phyloP scores from a whole-genome alignment of 345 rosid species.

The Syzygium aromaticum region DNA sequence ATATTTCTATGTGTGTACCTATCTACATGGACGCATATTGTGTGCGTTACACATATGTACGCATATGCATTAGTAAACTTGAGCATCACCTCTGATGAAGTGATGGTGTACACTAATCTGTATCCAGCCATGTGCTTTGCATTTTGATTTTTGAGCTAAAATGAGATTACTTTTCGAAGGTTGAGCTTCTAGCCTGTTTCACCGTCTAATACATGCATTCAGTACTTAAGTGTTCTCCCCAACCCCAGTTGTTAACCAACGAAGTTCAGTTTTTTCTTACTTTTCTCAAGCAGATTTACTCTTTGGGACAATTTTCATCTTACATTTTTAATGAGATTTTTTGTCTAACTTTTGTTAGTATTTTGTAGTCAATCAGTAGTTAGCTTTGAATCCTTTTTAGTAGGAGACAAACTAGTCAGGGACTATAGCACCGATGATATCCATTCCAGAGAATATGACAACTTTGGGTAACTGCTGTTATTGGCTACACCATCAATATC shows the following conservation, averaged over 20 bases:
- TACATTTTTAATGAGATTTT: neutral
- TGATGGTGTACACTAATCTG: neutral
- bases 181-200: neutral
- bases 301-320: neutral
- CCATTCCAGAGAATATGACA: neutral
- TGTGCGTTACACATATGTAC: neutral
- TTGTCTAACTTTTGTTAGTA: neutral
- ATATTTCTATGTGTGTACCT: neutral
- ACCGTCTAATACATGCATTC: neutral
- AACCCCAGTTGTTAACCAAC: neutral
- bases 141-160: neutral
- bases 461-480: neutral
- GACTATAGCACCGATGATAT: neutral
- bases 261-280: neutral
- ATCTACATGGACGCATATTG: neutral
- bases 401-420: neutral
- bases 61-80: neutral
- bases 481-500: neutral
- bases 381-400: neutral
- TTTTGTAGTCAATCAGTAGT: neutral
- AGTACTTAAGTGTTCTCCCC: neutral
- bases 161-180: neutral
- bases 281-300: neutral
- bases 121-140: neutral
- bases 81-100: neutral